phyloP scores from a whole-genome alignment of 2,329 filamentous ascomycete genomes.

The Dactylellina drechsleri region DNA sequence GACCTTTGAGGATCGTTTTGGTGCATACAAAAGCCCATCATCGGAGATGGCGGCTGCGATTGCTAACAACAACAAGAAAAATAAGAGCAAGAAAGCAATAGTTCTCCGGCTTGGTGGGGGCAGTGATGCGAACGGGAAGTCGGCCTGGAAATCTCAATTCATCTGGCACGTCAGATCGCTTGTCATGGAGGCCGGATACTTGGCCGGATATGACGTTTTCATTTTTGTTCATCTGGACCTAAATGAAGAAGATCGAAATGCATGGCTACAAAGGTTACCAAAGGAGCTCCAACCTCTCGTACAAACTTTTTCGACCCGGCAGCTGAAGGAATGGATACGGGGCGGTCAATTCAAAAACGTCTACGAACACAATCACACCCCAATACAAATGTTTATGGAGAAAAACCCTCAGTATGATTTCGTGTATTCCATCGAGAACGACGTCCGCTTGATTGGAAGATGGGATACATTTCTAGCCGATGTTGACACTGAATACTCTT shows the following conservation, averaged over 20 bases:
- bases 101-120: constrained; percentile 13
- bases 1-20: constrained; percentile 43
- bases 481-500: constrained; percentile 37
- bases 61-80: constrained; percentile 30
- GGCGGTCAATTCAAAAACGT: constrained; percentile 31
- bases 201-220: constrained; percentile 21
- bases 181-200: constrained; percentile 35
- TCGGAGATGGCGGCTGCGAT: constrained; percentile 9
- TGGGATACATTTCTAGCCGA: constrained; percentile 41
- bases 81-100: constrained; percentile 21
- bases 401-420: constrained; percentile 39
- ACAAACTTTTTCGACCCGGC: constrained; percentile 21
- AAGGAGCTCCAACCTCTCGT: constrained; percentile 27
- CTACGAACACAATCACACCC: constrained; percentile 29
- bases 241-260: not conserved
- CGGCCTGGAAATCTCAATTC: constrained; percentile 23
- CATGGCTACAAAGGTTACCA: constrained; percentile 21
- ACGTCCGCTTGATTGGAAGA: constrained; percentile 28
- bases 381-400: constrained; percentile 37
- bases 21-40: constrained; percentile 20
- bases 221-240: constrained; percentile 37
- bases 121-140: too few species aligned
- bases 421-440: constrained; percentile 30
- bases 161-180: constrained; percentile 19
- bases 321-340: constrained; percentile 35